Base-by-base conservation (phyloP, 2,329 filamentous ascomycete species). In the Arthrinium phaeospermum region DNA sequence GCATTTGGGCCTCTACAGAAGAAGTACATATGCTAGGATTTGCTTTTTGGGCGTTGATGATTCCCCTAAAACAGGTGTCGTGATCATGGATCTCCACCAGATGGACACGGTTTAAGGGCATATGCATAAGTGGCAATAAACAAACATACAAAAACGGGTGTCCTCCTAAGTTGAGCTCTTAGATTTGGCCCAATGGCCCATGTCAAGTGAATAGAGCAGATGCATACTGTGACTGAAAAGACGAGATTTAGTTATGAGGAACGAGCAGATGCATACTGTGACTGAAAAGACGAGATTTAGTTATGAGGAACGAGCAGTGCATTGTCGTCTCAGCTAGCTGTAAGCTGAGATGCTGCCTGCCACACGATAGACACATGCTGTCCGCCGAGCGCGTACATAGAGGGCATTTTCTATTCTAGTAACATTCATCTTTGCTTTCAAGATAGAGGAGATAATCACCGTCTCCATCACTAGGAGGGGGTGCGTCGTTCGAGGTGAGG, bases 11-110 rank as follows among this genome's bases (percentile, higher is more conserved):
- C 57, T 41, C 57, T 64, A 5, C 34, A 64, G 3, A 8, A 64
- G 30, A 64, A 64, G 57, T 64, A 41, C 57, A 64, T 41, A 41
- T 64, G 57, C 34, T 41, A 64, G 30, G 57, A 41, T 64, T 64
- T 64, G 57, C 19, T 24, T 64, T 64, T 41, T 41, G 57, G 57
- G 57, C 57, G 57, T 64, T 64, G 57, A 41, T 64, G 34, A 41
- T 61, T 16, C 57, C 57, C 57, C 19, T 34, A 64, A 64, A 37
- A 24, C 34, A 41, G 57, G 53, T 10, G 53, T 34, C 34, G 57
- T 41, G 57, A 41, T 41, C 30, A 37, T 64, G 57, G 57, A 64
- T 64, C 34, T 64, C 3, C 34, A 10, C 22, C 57, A 64, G 30
- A 41, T 41, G 57, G 57, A 64, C 19, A 64, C 6, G 57, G 57